A percentile compares a stretch with the other conserved stretches of the same genome.
These are phyloP conservation scores for Paecilomyces fulvus DNA, from an alignment of 2,329 filamentous ascomycete genomes.

Conservation along the genomic window DNA sequence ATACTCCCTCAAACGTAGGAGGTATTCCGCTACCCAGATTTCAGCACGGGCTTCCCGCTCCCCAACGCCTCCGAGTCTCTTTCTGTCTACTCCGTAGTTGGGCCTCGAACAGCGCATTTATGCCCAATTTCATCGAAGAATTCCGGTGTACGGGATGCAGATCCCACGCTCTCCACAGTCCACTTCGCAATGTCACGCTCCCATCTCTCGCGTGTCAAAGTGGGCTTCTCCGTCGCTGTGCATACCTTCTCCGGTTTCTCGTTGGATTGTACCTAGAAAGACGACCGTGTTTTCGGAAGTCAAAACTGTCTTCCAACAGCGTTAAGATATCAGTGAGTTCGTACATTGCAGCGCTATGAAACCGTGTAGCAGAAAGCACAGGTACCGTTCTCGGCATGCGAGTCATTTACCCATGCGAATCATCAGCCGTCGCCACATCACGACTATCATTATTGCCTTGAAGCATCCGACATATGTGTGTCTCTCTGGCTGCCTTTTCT, in stretches of 20 bases:
- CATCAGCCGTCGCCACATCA: not conserved
- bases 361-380: not conserved
- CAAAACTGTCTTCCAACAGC: not conserved
- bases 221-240: not conserved
- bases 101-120: constrained; percentile 17
- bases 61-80: constrained; percentile 3
- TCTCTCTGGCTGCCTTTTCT: not conserved
- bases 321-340: not conserved
- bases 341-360: not conserved
- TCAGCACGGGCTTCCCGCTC: constrained; percentile 3
- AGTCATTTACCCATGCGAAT: not conserved
- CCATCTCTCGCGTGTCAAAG: not conserved
- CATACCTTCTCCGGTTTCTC: not conserved
- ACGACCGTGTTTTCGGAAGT: not conserved
- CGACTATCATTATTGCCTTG: not conserved
- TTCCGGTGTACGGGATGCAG: constrained; percentile 6
- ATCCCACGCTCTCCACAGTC: constrained; percentile 13
- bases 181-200: not conserved
- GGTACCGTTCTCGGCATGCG: not conserved
- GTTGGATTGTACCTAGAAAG: not conserved
- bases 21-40: not conserved
- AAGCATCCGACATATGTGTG: not conserved
- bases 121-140: constrained; percentile 18
- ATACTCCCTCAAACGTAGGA: not conserved
- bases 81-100: constrained; percentile 11